Conservation (phyloP, 345 rosid genomes). For the Draba incana region DNA sequence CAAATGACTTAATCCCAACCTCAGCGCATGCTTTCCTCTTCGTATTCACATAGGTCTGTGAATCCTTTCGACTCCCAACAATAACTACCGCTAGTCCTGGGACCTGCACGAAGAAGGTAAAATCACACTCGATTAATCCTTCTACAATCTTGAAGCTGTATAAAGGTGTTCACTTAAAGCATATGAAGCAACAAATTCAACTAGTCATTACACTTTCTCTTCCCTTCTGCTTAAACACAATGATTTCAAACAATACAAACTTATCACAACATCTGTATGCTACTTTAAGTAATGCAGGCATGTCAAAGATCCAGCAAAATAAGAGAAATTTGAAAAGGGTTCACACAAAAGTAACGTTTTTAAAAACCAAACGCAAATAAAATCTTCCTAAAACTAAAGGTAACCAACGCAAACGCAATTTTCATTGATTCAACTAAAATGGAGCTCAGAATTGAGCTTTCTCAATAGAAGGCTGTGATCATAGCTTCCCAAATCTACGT, state of each 20-base stretch:
- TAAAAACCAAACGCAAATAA: not conserved
- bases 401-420: not conserved
- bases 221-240: conserved; percentile 9
- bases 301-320: conserved; percentile 10
- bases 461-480: conserved; percentile 1
- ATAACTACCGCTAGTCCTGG: conserved; percentile 93
- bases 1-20: conserved; percentile 85
- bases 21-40: conserved; percentile 93
- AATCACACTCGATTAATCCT: not conserved
- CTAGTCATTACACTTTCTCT: conserved; percentile 1
- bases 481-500: conserved; percentile 10
- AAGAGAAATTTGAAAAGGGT: not conserved
- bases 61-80: conserved; percentile 81
- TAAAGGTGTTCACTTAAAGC: not conserved
- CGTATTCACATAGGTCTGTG: conserved; percentile 86
- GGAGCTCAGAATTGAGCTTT: conserved; percentile 13
- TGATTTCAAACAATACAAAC: conserved; percentile 4
- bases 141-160: not conserved
- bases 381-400: not conserved
- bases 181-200: not conserved
- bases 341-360: not conserved
- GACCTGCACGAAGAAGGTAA: conserved; percentile 51
- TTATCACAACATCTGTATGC: not conserved
- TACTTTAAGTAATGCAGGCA: not conserved
- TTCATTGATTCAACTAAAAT: not conserved